phyloP scores from a whole-genome alignment of 345 rosid genomes.

The Jatropha curcas region DNA sequence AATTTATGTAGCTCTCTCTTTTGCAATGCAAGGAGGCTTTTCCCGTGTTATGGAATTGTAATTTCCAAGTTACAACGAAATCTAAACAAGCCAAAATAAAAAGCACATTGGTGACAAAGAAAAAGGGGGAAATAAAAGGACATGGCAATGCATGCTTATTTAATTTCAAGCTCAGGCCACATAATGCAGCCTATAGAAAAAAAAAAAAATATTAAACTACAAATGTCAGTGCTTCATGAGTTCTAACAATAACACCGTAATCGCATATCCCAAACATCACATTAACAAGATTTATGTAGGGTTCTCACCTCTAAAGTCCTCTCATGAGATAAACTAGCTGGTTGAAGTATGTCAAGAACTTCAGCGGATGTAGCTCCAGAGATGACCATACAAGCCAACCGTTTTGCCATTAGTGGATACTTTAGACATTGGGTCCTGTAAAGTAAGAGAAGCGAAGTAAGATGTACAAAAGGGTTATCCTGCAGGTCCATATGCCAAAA shows the following conservation, averaged over 20 bases:
- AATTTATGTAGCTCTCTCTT: neutral
- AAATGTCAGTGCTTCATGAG: neutral
- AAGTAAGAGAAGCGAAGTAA: slow-evolving; percentile 15
- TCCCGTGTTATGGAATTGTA: neutral
- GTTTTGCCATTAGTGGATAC: slow-evolving; percentile 80
- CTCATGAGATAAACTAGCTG: slow-evolving; percentile 51
- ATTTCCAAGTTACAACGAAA: neutral
- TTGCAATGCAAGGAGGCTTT: neutral
- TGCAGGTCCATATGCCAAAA: neutral
- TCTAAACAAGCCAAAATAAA: neutral
- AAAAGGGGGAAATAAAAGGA: neutral
- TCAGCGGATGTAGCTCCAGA: slow-evolving; percentile 59
- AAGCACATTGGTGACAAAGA: neutral
- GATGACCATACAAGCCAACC: slow-evolving; percentile 72
- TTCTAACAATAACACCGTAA: neutral
- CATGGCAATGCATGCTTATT: neutral
- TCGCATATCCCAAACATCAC: neutral
- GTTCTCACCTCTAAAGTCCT: slow-evolving; percentile 55
- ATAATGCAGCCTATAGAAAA: neutral
- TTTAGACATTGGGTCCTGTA: slow-evolving; percentile 66
- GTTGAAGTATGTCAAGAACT: slow-evolving; percentile 68
- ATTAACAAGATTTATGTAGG: slow-evolving; percentile 4
- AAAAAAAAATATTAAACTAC: neutral
- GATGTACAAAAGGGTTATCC: neutral
- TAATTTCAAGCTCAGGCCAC: slow-evolving; percentile 6